Conservation (phyloP, 2,329 filamentous ascomycete genomes). For the Plectosphaerella cucumerina region DNA sequence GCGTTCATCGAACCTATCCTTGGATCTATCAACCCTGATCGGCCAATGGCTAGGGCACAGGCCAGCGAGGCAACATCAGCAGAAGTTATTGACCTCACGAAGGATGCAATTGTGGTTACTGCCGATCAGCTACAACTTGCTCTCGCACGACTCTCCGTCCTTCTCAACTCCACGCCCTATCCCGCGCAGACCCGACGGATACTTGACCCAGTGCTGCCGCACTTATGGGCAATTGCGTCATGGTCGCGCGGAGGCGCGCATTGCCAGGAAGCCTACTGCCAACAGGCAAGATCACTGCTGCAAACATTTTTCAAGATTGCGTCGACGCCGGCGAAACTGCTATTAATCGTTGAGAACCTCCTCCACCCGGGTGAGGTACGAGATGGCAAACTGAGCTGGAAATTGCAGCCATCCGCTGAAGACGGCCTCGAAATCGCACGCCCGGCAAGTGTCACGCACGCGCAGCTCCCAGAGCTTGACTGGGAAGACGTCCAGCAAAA, state of each 20-base stretch:
- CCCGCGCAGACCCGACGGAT: slow-evolving; percentile 61
- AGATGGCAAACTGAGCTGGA: slow-evolving; percentile 39
- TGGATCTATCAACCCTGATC: slow-evolving; percentile 41
- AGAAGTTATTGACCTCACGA: slow-evolving; percentile 42
- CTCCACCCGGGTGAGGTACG: slow-evolving; percentile 46
- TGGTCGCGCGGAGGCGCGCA: slow-evolving; percentile 34
- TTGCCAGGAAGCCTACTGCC: slow-evolving; percentile 33
- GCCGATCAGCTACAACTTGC: slow-evolving; percentile 43
- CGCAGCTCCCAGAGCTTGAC: slow-evolving; percentile 25
- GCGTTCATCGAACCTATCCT: slow-evolving; percentile 57
- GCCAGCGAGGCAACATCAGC: slow-evolving; percentile 1
- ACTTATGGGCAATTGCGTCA: slow-evolving; percentile 60
- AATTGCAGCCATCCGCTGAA: slow-evolving; percentile 39
- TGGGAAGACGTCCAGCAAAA: slow-evolving; percentile 43
- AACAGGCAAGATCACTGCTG: slow-evolving; percentile 46
- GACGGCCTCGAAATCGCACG: slow-evolving; percentile 49
- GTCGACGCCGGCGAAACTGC: slow-evolving; percentile 44
- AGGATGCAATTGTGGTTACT: slow-evolving; percentile 38
- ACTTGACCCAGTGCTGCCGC: slow-evolving; percentile 51
- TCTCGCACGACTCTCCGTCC: slow-evolving; percentile 48
- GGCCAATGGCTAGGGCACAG: not conserved
- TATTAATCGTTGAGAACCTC: slow-evolving; percentile 47
- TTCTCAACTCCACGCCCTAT: slow-evolving; percentile 62
- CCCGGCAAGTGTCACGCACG: slow-evolving; percentile 4
- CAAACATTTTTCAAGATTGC: slow-evolving; percentile 55